A percentile compares a stretch with the other conserved stretches of the same genome.
These are phyloP conservation scores for Fusarium udum DNA, from an alignment of 2,329 filamentous ascomycete species.

Conservation along the genomic window DNA sequence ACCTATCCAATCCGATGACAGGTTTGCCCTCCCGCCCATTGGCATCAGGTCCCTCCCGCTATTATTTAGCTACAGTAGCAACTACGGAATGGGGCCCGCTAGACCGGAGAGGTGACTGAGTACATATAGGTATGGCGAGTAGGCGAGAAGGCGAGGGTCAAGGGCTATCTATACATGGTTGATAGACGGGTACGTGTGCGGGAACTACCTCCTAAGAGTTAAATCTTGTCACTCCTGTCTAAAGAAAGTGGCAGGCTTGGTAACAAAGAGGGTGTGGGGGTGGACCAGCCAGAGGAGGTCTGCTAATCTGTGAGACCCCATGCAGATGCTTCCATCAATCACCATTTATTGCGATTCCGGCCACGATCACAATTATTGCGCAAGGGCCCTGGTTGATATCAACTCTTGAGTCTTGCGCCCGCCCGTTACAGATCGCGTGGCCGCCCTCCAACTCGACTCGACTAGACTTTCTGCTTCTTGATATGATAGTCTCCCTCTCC, in stretches of 20 bases:
- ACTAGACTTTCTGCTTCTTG: background rate
- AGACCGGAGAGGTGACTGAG: conserved; percentile 19
- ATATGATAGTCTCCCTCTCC: background rate
- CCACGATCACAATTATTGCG: conserved; percentile 34
- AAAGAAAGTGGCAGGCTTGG: conserved; percentile 26
- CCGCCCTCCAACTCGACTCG: conserved; percentile 30
- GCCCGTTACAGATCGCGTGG: conserved; percentile 29
- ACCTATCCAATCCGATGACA: conserved; percentile 10
- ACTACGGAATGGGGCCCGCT: conserved; percentile 31
- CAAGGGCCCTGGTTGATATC: conserved; percentile 24
- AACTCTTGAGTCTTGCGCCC: conserved; percentile 35
- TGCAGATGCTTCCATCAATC: conserved; percentile 35
- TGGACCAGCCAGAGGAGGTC: conserved; percentile 34
- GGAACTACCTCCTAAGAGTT: conserved; percentile 16
- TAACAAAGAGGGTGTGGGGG: conserved; percentile 31
- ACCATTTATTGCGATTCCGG: conserved; percentile 28
- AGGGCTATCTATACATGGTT: background rate
- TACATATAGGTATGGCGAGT: too few species aligned
- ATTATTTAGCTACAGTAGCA: background rate
- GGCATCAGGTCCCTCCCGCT: conserved; percentile 6
- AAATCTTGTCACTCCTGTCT: conserved; percentile 18
- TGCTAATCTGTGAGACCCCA: conserved; percentile 37
- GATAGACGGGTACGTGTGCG: conserved; percentile 20
- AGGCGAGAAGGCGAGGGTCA: background rate
- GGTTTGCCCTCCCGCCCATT: conserved; percentile 24